Conservation (phyloP, 148 eudicot species). For the Rhododendron simsii region DNA sequence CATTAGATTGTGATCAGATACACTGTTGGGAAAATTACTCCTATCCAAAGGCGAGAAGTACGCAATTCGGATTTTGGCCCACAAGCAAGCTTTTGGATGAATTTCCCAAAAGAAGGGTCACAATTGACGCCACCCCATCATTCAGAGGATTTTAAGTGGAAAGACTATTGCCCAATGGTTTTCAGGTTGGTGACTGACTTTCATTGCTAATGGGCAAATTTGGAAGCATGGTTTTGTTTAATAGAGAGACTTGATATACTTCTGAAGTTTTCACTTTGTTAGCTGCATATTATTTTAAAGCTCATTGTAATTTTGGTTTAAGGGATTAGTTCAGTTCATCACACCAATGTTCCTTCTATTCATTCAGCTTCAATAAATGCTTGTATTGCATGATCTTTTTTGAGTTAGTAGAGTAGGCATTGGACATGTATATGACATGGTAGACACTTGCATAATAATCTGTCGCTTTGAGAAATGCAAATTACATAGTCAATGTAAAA, state of each 20-base stretch:
- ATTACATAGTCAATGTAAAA: background rate
- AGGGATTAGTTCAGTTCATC: background rate
- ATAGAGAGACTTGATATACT: background rate
- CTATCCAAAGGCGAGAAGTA: constrained; percentile 88
- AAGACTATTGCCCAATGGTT: constrained; percentile 98
- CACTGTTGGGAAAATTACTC: constrained; percentile 97
- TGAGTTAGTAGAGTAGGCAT: background rate
- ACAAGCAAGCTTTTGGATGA: constrained; percentile 97
- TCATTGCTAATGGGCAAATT: background rate
- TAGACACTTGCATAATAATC: background rate
- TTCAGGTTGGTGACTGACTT: constrained; percentile 69
- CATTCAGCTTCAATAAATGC: background rate
- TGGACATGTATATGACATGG: background rate
- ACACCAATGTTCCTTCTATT: background rate
- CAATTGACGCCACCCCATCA: constrained; percentile 93
- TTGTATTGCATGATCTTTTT: background rate
- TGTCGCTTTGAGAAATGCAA: background rate
- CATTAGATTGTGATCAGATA: constrained; percentile 59
- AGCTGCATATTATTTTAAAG: background rate
- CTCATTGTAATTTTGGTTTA: background rate
- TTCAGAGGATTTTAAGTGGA: constrained; percentile 96
- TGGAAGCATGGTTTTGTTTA: background rate
- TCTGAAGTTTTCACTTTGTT: background rate
- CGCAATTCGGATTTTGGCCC: constrained; percentile 84
- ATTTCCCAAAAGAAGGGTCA: constrained; percentile 88